These are phyloP conservation scores for Hyphopichia khmerensis DNA, from an alignment of 1,139 yeast genomes.

Conservation along the genomic window DNA sequence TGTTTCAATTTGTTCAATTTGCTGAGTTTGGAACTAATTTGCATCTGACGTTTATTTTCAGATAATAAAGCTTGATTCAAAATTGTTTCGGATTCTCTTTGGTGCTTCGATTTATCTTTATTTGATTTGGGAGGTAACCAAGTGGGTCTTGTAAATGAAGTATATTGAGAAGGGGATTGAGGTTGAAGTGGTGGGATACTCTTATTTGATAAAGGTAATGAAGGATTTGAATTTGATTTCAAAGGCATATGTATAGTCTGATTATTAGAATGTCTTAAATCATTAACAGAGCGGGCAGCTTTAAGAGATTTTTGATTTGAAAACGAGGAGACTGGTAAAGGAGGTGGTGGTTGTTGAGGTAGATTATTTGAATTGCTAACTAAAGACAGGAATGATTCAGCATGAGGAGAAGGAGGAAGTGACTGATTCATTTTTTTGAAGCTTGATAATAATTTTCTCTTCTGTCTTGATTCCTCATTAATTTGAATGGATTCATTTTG, in stretches of 20 bases:
- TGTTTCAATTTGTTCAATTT: slow-evolving; percentile 25
- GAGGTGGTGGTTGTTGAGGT: slow-evolving; percentile 1
- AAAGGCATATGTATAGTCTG: not conserved
- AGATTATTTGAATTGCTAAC: slow-evolving; percentile 19
- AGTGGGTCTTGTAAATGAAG: slow-evolving; percentile 58
- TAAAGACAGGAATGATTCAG: slow-evolving; percentile 60
- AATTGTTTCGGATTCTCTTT: slow-evolving; percentile 52
- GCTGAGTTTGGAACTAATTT: slow-evolving; percentile 25
- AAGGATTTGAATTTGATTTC: slow-evolving; percentile 7
- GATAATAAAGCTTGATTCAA: slow-evolving; percentile 45
- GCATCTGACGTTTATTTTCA: slow-evolving; percentile 35
- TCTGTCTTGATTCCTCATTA: slow-evolving; percentile 41
- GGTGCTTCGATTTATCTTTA: slow-evolving; percentile 55
- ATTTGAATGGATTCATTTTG: slow-evolving; percentile 33
- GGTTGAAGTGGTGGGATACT: not conserved
- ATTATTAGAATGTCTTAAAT: not conserved
- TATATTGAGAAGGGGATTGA: slow-evolving; percentile 18
- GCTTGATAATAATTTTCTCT: slow-evolving; percentile 27
- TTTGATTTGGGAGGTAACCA: slow-evolving; percentile 67
- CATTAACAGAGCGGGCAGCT: not conserved
- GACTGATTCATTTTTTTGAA: slow-evolving; percentile 18
- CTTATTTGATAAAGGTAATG: slow-evolving; percentile 5
- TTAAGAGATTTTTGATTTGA: slow-evolving; percentile 8
- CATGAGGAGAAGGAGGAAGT: slow-evolving; percentile 43
- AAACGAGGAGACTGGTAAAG: not conserved